Evolutionary conservation across 345 rosid species (phyloP).

Genomic region (Brassica cretica): DNA sequence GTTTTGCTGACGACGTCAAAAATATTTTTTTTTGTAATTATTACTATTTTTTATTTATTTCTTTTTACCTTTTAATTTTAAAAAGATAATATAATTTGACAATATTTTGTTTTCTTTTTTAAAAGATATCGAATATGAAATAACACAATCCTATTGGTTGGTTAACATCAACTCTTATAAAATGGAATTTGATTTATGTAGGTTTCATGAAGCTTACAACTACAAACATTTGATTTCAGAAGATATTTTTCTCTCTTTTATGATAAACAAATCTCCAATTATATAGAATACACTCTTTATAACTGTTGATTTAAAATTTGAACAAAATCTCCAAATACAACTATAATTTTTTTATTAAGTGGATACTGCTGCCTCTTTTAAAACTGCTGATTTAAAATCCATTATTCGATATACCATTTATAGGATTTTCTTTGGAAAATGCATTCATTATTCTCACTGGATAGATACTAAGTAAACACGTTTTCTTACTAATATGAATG

Average conservation of each 20-base stretch:
- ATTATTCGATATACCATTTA: not conserved
- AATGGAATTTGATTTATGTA: not conserved
- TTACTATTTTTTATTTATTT: too few species aligned
- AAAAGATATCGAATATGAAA: too few species aligned
- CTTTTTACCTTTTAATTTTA: too few species aligned
- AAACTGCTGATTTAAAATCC: not conserved
- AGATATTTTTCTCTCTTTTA: not conserved
- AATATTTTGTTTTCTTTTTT: too few species aligned
- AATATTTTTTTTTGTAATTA: too few species aligned
- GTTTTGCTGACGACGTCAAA: too few species aligned
- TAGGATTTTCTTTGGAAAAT: not conserved
- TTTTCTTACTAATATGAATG: not conserved
- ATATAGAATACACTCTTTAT: not conserved
- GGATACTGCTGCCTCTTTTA: not conserved
- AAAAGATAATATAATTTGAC: too few species aligned
- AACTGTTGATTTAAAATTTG: not conserved
- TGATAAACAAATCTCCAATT: not conserved
- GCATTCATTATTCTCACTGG: not conserved
- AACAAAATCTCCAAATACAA: not conserved
- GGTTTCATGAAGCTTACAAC: not conserved
- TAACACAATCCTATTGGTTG: too few species aligned
- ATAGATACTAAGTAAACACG: not conserved
- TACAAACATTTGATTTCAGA: not conserved
- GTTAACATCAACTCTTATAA: too few species aligned
- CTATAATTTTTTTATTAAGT: too few species aligned